phyloP scores from a whole-genome alignment of 306 rosid species.

The Malus orientalis region DNA sequence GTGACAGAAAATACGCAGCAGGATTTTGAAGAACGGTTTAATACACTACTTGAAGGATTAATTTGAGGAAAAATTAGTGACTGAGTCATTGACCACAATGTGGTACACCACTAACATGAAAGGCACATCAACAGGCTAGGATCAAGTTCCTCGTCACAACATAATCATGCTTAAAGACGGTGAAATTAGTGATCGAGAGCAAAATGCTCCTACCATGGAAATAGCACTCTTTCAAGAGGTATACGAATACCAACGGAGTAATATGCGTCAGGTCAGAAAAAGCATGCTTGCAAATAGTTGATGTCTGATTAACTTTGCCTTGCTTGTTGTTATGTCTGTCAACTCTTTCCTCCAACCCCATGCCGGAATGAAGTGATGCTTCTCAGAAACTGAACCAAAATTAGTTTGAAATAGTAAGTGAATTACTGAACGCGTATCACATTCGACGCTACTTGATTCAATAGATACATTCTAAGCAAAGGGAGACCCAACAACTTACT shows the following conservation, averaged over 20 bases:
- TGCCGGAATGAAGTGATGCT: slow-evolving; percentile 7
- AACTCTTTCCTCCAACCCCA: slow-evolving; percentile 54
- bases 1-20: neutral
- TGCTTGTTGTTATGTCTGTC: slow-evolving; percentile 10
- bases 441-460: neutral
- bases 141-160: neutral
- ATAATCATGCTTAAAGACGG: neutral
- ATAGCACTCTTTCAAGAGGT: slow-evolving; percentile 78
- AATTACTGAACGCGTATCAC: neutral
- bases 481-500: slow-evolving; percentile 5
- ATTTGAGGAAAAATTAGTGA: neutral
- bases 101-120: neutral
- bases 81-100: neutral
- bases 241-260: slow-evolving; percentile 71
- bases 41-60: slow-evolving; percentile 1
- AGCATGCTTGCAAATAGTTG: slow-evolving; percentile 55
- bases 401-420: neutral
- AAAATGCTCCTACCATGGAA: slow-evolving; percentile 47
- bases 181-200: neutral
- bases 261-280: slow-evolving; percentile 55
- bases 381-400: slow-evolving; percentile 13
- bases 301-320: slow-evolving; percentile 20
- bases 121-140: neutral
- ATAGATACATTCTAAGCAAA: neutral
- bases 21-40: neutral